phyloP scores from a whole-genome alignment of 2,329 filamentous ascomycete species.

The Daldinia eschscholtzii region DNA sequence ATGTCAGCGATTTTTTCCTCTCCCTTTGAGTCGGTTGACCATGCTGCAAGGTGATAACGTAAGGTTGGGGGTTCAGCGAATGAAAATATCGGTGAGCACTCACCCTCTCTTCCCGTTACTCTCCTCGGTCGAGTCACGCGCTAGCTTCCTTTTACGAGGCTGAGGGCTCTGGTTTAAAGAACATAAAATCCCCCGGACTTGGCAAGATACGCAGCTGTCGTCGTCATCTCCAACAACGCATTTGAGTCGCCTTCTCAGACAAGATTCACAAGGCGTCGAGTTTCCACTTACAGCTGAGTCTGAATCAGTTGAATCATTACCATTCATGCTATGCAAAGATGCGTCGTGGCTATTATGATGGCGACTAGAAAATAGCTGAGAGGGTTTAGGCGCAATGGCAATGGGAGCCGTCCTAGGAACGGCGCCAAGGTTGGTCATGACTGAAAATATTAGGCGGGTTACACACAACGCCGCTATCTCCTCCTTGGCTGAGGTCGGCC shows the following conservation, averaged over 20 bases:
- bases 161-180: constrained; percentile 82
- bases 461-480: constrained; percentile 33
- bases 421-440: constrained; percentile 67
- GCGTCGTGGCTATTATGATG: constrained; percentile 63
- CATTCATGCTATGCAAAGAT: constrained; percentile 64
- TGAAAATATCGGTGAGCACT: constrained; percentile 55
- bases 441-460: constrained; percentile 49
- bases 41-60: constrained; percentile 48
- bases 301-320: constrained; percentile 66
- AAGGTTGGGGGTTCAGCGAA: constrained; percentile 51
- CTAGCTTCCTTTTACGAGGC: constrained; percentile 83
- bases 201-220: constrained; percentile 80
- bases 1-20: constrained; percentile 57
- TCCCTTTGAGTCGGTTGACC: constrained; percentile 44
- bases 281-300: constrained; percentile 58
- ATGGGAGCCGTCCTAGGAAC: constrained; percentile 73
- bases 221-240: constrained; percentile 83
- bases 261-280: constrained; percentile 76
- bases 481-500: constrained; percentile 45
- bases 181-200: constrained; percentile 82
- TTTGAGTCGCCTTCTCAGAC: constrained; percentile 78
- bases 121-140: constrained; percentile 72
- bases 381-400: constrained; percentile 73
- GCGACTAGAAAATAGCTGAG: constrained; percentile 59
- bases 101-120: constrained; percentile 77